These are phyloP conservation scores for Aspergillus sp. DNA, from an alignment of 2,329 filamentous ascomycete genomes.

Conservation along the genomic window DNA sequence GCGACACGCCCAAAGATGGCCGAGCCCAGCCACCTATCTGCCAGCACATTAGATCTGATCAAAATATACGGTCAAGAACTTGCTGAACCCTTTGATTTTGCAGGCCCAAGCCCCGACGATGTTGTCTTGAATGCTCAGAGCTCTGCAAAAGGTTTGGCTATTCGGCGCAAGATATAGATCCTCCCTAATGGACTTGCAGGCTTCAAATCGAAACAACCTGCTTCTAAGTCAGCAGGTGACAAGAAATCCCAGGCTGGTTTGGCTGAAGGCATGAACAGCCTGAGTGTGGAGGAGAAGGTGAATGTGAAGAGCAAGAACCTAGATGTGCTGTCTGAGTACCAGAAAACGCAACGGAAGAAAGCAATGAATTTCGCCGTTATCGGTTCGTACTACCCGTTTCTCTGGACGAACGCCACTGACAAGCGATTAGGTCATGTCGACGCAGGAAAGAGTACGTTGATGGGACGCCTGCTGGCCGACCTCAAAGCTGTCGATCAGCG, in stretches of 20 bases:
- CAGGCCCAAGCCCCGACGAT: conserved; percentile 88
- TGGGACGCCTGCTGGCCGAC: conserved; percentile 91
- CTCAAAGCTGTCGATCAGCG: conserved; percentile 84
- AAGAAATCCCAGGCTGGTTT: conserved; percentile 49
- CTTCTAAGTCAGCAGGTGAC: conserved; percentile 42
- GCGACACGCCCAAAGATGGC: conserved; percentile 26
- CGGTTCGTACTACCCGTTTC: conserved; percentile 57
- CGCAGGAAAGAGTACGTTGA: conserved; percentile 94
- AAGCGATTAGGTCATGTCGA: conserved; percentile 77
- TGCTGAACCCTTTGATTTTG: conserved; percentile 62
- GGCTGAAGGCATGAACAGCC: conserved; percentile 50
- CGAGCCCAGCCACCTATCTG: conserved; percentile 37
- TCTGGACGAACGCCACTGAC: conserved; percentile 20
- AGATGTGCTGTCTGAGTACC: conserved; percentile 79
- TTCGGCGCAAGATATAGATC: conserved; percentile 41
- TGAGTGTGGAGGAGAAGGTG: conserved; percentile 53
- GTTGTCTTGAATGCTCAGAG: conserved; percentile 81
- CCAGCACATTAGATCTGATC: conserved; percentile 38
- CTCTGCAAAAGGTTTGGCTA: conserved; percentile 71
- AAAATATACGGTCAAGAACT: conserved; percentile 42
- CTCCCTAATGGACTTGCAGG: conserved; percentile 47
- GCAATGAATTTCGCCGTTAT: conserved; percentile 90
- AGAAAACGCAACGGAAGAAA: conserved; percentile 73
- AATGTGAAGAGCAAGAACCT: conserved; percentile 73
- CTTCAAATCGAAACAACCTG: conserved; percentile 46